Conservation (phyloP, 139 green algal genomes). For the Protoeuglena noctilucae region DNA sequence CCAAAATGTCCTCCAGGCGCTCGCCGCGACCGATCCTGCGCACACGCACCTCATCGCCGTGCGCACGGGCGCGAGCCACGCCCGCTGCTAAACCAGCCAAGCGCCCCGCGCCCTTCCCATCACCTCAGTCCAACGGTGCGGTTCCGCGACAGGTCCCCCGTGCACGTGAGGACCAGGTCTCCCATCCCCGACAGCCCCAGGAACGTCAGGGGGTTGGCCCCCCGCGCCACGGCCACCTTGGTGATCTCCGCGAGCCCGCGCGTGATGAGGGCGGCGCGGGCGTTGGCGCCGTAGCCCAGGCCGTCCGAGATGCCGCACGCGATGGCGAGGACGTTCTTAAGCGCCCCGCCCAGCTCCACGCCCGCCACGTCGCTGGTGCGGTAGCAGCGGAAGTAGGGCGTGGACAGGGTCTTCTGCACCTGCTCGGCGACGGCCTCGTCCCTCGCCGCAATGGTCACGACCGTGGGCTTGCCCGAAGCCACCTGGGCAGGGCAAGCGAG, state of each 20-base stretch:
- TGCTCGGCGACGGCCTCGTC: constrained; percentile 15
- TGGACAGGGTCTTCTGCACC: constrained; percentile 27
- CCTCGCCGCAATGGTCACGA: constrained; percentile 31
- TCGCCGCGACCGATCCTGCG: constrained; percentile 36
- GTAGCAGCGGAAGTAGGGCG: constrained; percentile 36
- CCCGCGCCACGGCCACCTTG: constrained; percentile 23
- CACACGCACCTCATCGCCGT: not conserved
- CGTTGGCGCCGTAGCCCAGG: constrained; percentile 36
- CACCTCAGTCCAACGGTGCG: constrained; percentile 21
- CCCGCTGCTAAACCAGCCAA: not conserved
- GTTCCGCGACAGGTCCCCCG: constrained; percentile 42
- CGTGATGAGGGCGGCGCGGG: constrained; percentile 19
- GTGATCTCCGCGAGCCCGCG: constrained; percentile 19
- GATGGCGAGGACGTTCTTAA: constrained; percentile 55
- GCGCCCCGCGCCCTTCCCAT: not conserved
- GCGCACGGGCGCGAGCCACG: not conserved
- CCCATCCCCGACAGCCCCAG: constrained; percentile 40
- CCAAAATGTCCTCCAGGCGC: constrained; percentile 24
- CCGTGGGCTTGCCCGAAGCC: constrained; percentile 21
- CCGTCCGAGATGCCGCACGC: constrained; percentile 42
- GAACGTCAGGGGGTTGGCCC: constrained; percentile 66
- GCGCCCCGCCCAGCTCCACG: constrained; percentile 37
- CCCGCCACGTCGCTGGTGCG: constrained; percentile 33
- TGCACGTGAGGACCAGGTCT: constrained; percentile 76
- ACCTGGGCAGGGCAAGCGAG: too few relatives aligned